Evolutionary conservation across 805 yeast genomes (phyloP), one percentile per base, ranked within the genome.

Genomic region (Diddensiella santjacobensis): DNA sequence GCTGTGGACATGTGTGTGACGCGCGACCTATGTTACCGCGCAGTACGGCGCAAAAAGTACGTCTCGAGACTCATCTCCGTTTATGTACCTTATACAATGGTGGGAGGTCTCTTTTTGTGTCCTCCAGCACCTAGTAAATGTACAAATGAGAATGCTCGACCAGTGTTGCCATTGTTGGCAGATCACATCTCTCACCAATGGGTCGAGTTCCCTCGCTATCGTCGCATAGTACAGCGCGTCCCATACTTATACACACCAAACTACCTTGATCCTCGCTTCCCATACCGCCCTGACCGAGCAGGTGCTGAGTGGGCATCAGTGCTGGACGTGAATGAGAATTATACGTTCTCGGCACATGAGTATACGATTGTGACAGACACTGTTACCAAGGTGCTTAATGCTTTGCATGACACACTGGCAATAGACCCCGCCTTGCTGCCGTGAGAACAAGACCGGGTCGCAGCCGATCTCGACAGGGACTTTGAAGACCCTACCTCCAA

Each of bases 71-170:
- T 70, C 19, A 45, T 74, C 36, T 65, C 72, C 3, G 58, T 79
- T 13, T 80, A 73, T 57, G 66, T 79, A 13, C 87, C 87, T 0
- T 66, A 71, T 23, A 73, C 83, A 1, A 77, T 78, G 66, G 77
- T 83, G 3, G 89, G 88, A 4, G 87, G 81, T 0, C 55, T 84
- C 1, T 84, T 73, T 61, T 71, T 72, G 47, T 80, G 85, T 56
- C 64, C 71, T 10, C 31, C 31, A 13, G 49, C 74, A 1, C 57
- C 71, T 1, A 49, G 37, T 8, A 46, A 48, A 6, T 52, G 57
- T 40, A 54, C 61, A n/a, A 56, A 53, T 29, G 56, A 56, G 15
- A 58, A 59, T 23, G 56, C 65, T 2, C 59, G 50, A 3, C 84
- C 87, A 0, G 50, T 82, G 2, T 55, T 70, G 30, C 88, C 89